Base-by-base conservation (phyloP, 805 yeast species). In the Ogataea nitratoaversa region DNA sequence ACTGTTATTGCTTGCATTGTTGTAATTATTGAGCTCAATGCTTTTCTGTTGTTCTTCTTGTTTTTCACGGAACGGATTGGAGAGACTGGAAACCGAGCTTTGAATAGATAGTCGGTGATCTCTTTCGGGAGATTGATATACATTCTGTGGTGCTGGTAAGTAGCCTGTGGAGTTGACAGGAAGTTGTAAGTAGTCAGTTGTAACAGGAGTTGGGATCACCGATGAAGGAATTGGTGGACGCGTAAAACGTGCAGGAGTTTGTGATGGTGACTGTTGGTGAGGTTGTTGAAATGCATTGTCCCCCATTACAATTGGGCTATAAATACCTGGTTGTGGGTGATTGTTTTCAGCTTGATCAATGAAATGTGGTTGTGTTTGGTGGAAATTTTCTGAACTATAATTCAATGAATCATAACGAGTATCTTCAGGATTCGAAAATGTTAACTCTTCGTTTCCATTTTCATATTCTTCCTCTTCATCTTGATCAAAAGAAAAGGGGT, bases 261-360 rank as follows among this genome's bases (percentile, higher is more conserved):
- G 19, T 11, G n/a, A 6, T 13, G 11, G 33, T 13, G 22, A 19
- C 4, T 13, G 14, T 32, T 17, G 19, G 16, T 17, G n/a, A 11
- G 17, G 24, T 12, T 13, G 27, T n/a, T n/a, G 8, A 27, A 32
- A 32, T 3, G 34, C 34, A n/a, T 20, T 32, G 13, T 32, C 34
- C 8, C 34, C 34, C 16, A 32, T 23, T 5, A 32, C 34, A 9
- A 32, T 32, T 32, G 34, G 34, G 19, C 20, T 32, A 20, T 32
- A 32, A 19, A 32, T 16, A 20, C 27, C 25, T 19, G 13, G 17
- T 12, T 13, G 17, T 20, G 5, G 25, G 13, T 24, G 13, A 19
- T 11, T 9, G 8, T 12, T 13, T 7, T 13, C 25, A 3, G 24
- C 16, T 12, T 13, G 34, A 13, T 11, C 12, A 19, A 12, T 32